Evolutionary conservation across 495 filamentous ascomycete species (phyloP).

Genomic region (Talaromyces proteolyticus): DNA sequence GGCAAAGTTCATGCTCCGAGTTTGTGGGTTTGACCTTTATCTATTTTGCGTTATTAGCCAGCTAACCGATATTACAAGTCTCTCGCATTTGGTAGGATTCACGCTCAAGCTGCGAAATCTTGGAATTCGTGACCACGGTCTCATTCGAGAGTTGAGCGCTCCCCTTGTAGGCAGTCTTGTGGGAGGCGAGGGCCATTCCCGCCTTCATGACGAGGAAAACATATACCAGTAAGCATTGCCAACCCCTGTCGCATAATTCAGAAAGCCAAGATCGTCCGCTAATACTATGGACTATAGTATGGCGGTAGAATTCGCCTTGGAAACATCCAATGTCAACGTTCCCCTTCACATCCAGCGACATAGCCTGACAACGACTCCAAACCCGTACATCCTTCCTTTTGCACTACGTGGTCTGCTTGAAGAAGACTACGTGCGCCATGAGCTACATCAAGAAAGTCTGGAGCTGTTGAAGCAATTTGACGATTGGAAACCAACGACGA

Average conservation of each 20-base stretch:
- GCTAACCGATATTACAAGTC: conserved; percentile 26
- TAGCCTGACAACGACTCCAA: conserved; percentile 49
- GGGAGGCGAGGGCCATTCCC: conserved; percentile 85
- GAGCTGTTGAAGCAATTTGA: conserved; percentile 85
- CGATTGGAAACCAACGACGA: conserved; percentile 84
- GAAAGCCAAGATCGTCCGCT: not conserved
- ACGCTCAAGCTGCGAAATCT: conserved; percentile 88
- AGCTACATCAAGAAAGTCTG: conserved; percentile 67
- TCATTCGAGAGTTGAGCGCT: conserved; percentile 83
- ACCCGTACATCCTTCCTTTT: conserved; percentile 88
- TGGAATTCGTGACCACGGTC: conserved; percentile 84
- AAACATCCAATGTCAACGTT: conserved; percentile 62
- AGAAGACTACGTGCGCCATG: conserved; percentile 81
- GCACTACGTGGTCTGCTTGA: conserved; percentile 89
- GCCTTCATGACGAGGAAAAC: conserved; percentile 84
- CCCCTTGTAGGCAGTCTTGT: conserved; percentile 91
- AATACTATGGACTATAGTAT: conserved; percentile 44
- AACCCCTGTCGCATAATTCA: not conserved
- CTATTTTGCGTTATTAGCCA: no score
- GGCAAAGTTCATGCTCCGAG: conserved; percentile 88
- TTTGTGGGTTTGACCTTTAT: conserved; percentile 50
- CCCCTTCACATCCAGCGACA: conserved; percentile 46
- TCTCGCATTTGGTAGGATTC: conserved; percentile 90
- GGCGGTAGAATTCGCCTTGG: conserved; percentile 77
- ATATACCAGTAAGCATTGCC: conserved; percentile 70